Percentiles rank a stretch among this genome's conserved stretches.
These are phyloP conservation scores for Vicia villosa DNA, from an alignment of 306 rosid genomes.

Conservation along the genomic window DNA sequence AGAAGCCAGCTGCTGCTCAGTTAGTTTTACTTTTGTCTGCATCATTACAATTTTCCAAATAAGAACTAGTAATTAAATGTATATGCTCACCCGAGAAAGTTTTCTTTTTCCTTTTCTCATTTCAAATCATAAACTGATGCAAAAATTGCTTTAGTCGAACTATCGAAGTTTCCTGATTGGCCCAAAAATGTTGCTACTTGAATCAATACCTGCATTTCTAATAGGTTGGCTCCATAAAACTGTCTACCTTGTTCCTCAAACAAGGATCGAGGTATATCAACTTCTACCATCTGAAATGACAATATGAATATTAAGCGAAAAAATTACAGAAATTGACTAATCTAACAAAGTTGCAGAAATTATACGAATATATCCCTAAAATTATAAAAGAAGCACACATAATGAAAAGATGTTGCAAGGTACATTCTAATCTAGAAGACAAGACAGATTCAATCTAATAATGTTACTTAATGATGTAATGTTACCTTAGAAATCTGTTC, in stretches of 20 bases:
- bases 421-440: background rate
- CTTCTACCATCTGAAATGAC: constrained; percentile 75
- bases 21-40: constrained; percentile 73
- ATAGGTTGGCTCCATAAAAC: constrained; percentile 85
- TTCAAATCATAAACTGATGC: constrained; percentile 1
- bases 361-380: background rate
- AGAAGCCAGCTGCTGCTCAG: constrained; percentile 76
- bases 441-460: constrained; percentile 25
- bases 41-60: constrained; percentile 32
- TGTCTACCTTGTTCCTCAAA: constrained; percentile 96
- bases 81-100: background rate
- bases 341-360: background rate
- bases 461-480: constrained; percentile 27
- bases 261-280: constrained; percentile 84
- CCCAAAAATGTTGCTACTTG: constrained; percentile 16
- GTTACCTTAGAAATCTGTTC: constrained; percentile 77
- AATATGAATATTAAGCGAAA: background rate
- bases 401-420: constrained; percentile 1
- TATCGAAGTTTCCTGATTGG: constrained; percentile 18
- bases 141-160: background rate
- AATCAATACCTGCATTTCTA: constrained; percentile 78
- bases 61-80: constrained; percentile 10
- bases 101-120: background rate
- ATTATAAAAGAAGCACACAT: constrained; percentile 8
- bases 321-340: background rate